A percentile compares a stretch with the other conserved stretches of the same genome.
phyloP scores from a whole-genome alignment of 768 basidiomycete species.

The Leucosporidium yakuticum region DNA sequence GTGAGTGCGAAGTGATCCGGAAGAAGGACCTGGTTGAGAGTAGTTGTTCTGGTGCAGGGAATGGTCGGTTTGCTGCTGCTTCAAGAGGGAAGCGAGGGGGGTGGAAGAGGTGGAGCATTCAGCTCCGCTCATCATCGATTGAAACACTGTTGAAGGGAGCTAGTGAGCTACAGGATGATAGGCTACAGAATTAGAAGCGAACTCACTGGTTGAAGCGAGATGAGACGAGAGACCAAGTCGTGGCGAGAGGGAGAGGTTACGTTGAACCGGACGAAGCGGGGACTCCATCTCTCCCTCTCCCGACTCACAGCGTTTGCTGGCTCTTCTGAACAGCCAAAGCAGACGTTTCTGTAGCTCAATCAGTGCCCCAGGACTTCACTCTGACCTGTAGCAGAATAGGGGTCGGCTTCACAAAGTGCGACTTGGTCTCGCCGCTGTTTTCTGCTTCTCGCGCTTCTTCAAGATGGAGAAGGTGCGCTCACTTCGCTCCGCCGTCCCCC shows the following conservation, averaged over 20 bases:
- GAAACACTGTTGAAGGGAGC: conserved; percentile 33
- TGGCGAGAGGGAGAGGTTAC: background rate
- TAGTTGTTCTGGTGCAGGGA: conserved; percentile 72
- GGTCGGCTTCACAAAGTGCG: background rate
- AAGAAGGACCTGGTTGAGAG: background rate
- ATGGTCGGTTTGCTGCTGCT: conserved; percentile 81
- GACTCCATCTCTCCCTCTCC: no score
- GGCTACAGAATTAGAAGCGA: background rate
- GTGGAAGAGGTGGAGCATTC: conserved; percentile 82
- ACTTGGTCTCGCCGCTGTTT: background rate
- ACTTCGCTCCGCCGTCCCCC: no score
- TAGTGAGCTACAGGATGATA: no score
- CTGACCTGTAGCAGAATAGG: no score
- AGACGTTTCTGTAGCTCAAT: no score
- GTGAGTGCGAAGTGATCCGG: conserved; percentile 2
- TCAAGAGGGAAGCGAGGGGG: conserved; percentile 79
- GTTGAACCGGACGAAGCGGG: background rate
- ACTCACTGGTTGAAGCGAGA: background rate
- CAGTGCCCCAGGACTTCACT: no score
- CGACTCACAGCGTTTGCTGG: no score
- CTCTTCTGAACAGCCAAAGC: no score
- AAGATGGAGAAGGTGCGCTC: conserved; percentile 25
- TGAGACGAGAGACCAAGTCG: background rate
- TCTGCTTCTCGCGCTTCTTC: background rate
- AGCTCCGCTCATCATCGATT: conserved; percentile 53